Base-by-base conservation (phyloP, 441 rosid genomes). In the Adansonia gregorii region DNA sequence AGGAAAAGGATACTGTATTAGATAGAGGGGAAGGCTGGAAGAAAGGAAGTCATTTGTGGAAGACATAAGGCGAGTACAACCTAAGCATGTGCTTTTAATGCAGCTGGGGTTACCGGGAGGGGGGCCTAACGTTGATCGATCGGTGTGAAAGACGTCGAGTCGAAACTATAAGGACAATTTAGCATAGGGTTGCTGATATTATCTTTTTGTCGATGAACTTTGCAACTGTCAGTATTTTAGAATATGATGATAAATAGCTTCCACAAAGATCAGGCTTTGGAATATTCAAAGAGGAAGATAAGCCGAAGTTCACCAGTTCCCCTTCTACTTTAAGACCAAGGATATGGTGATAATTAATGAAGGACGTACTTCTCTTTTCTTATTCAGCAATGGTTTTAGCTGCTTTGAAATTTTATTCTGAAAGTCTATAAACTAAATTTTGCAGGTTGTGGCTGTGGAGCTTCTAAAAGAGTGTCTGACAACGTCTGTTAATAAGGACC, bases 61-160 rank as follows among this genome's bases (percentile, higher is more conserved):
- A 27, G 35, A 27, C 35, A 27, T 89, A 58, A 76, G 65, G 15
- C 78, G 77, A 27, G 73, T 82, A 31, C 80, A 78, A 65, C 91
- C 91, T 8, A 88, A 82, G 6, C 91, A 89, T 85, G 91, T 89
- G 39, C 35, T 27, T 89, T 88, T 45, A 88, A 84, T 49, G 89
- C 89, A 55, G 91, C 88, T 78, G 93, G 93, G 67, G 76, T 89
- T 49, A 89, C 89, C 4, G 43, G 43, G 6, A 27, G 35, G 35
- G 35, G 4, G 43, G 43, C 43, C 43, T 39, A 39, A 39, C 43
- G 43, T 39, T 27, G 35, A 27, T 27, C 5, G 89, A 89, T 61
- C 87, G 91, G 91, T 88, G 93, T 70, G 88, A 88, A 76, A 80
- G 88, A 39, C 91, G 87, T 78, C 85, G 79, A 71, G 78, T 79